These are phyloP conservation scores for Coelastrella sp. DNA, from an alignment of 139 green algal genomes.

Conservation along the genomic window DNA sequence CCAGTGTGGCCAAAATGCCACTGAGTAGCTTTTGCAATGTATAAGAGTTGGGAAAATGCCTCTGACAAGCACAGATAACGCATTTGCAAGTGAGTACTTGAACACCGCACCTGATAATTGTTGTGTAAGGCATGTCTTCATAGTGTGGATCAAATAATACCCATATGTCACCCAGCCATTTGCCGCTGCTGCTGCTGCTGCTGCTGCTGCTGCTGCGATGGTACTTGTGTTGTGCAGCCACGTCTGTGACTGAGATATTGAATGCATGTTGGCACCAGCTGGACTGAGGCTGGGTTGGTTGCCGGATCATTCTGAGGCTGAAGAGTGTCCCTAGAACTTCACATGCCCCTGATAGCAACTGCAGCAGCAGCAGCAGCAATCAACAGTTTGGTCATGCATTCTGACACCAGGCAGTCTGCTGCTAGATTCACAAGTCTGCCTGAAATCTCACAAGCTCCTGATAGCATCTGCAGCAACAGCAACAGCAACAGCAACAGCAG, in stretches of 20 bases:
- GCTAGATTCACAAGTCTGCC: background rate
- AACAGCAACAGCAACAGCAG: background rate
- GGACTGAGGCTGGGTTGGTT: background rate
- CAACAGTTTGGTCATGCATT: no score
- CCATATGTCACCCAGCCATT: background rate
- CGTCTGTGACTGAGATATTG: background rate
- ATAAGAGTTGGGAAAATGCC: no score
- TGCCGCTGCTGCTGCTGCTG: background rate
- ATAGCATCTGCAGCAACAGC: background rate
- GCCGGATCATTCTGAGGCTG: background rate
- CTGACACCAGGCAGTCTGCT: background rate
- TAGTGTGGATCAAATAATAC: background rate
- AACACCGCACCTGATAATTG: background rate
- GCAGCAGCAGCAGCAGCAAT: background rate
- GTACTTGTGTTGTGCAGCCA: no score
- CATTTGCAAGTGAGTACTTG: background rate
- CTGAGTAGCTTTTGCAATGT: no score
- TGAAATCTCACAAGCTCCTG: no score
- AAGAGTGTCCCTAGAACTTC: background rate
- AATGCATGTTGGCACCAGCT: background rate
- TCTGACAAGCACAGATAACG: background rate
- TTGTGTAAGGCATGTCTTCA: background rate
- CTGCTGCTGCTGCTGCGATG: background rate
- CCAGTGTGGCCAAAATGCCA: no score
- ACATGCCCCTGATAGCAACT: background rate